Evolutionary conservation across 148 eudicot genomes (phyloP).

Genomic region (Chenopodium album): DNA sequence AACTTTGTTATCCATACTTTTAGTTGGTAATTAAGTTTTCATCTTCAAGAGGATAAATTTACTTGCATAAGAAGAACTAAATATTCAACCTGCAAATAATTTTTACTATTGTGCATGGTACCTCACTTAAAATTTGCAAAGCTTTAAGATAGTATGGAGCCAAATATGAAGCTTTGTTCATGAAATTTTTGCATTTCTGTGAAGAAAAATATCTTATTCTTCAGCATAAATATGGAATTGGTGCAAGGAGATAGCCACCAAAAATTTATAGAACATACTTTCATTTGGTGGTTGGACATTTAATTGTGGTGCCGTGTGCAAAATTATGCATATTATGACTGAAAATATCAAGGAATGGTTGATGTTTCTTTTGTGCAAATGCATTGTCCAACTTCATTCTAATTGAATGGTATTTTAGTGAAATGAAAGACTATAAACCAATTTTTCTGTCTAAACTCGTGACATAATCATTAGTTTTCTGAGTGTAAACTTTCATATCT

Average conservation of each 20-base stretch:
- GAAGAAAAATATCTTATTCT: not conserved
- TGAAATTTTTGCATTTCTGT: not conserved
- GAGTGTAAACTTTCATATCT: not conserved
- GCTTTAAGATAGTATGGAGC: not conserved
- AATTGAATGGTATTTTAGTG: not conserved
- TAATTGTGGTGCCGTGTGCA: not conserved
- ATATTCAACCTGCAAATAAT: no score
- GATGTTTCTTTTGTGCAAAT: not conserved
- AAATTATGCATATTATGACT: not conserved
- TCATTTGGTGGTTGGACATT: not conserved
- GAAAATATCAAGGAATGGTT: not conserved
- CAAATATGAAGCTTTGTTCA: not conserved
- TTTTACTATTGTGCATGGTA: no score
- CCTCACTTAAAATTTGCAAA: not conserved
- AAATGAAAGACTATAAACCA: not conserved
- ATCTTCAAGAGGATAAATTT: not conserved
- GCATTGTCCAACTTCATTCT: not conserved
- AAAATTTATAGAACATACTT: not conserved
- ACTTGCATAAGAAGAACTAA: not conserved
- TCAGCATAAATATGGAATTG: not conserved
- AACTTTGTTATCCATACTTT: not conserved
- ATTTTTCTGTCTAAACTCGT: not conserved
- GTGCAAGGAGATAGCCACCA: not conserved
- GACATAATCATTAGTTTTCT: not conserved
- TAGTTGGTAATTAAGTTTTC: not conserved